Base-by-base conservation (phyloP, 2,329 filamentous ascomycete species). In the Talaromyces sp. region DNA sequence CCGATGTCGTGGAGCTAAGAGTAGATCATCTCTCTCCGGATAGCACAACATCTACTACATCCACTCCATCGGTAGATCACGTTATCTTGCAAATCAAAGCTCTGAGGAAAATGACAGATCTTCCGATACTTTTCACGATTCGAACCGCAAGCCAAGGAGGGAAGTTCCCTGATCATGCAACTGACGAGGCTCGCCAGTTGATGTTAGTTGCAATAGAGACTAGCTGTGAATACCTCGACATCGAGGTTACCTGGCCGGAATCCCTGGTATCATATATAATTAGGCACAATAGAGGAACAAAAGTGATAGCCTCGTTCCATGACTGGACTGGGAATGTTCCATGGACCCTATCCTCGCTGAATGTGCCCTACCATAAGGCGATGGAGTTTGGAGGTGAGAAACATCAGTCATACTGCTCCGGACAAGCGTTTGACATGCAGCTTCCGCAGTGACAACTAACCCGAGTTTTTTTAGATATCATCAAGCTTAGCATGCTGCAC, bases 201-300 rank as follows among this genome's bases (percentile, higher is more conserved):
- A 49, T 61, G 45, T 45, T 50, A 35, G 59, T 35, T 27, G 59
- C 59, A 11, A 39, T 61, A 19, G 22, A 50, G 17, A 31, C 17
- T 10, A 45, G 43, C 9, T 50, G 41, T n/a, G 43, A 61, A 52
- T 61, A 61, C 25, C 50, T 61, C 11, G 59, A 61, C 41, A 45
- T 61, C 7, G 59, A 61, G 27, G 4, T 50, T n/a, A 61, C 59
- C 11, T 61, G 59, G 59, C 59, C 59, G 17, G 33, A 31, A 33
- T 3, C 43, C 15, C 35, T 61, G n/a, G n/a, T 61, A 2, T 35
- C 17, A 13, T 17, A 50, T 25, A 37, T 61, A 17, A 31, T 61
- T 15, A 8, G 9, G 17, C 27, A 37, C 19, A 61, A 61, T 39
- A 27, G 17, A 10, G 13, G 39, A 33, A 37, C 59, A n/a, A 49